Evolutionary conservation across 441 rosid species (phyloP).

Genomic region (Arabidopsis hybrid): DNA sequence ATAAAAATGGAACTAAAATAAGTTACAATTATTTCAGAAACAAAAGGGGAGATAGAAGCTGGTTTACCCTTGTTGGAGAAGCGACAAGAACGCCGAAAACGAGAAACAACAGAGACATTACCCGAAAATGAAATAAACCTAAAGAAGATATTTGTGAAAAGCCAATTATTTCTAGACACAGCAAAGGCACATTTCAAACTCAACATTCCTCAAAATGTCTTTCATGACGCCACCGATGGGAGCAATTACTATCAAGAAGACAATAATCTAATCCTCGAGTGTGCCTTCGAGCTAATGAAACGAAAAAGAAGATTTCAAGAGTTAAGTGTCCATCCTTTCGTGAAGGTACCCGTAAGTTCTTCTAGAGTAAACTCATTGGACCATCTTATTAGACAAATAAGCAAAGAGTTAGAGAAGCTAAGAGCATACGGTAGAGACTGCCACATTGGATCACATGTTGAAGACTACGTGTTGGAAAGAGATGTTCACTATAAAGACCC

Average conservation of each 20-base stretch:
- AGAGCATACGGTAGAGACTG: constrained; percentile 60
- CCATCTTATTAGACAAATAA: constrained; percentile 64
- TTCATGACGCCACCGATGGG: constrained; percentile 29
- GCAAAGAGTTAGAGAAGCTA: constrained; percentile 62
- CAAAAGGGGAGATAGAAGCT: constrained; percentile 30
- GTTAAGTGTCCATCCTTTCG: constrained; percentile 65
- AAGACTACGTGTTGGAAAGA: constrained; percentile 72
- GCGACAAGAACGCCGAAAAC: constrained; percentile 27
- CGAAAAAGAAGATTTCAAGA: constrained; percentile 80
- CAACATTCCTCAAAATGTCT: constrained; percentile 57
- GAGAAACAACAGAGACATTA: constrained; percentile 50
- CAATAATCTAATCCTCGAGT: constrained; percentile 69
- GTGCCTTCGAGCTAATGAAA: constrained; percentile 83
- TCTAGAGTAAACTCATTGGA: constrained; percentile 58
- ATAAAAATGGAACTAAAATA: neutral
- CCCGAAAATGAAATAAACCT: constrained; percentile 68
- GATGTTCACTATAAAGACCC: constrained; percentile 63
- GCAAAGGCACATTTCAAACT: constrained; percentile 81
- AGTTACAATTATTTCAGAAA: constrained; percentile 52
- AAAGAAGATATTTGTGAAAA: constrained; percentile 66
- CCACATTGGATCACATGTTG: constrained; percentile 48
- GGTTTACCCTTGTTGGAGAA: constrained; percentile 28
- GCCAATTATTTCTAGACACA: constrained; percentile 72
- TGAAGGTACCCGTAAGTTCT: constrained; percentile 48
- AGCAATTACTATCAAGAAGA: constrained; percentile 50